A percentile compares a stretch with the other conserved stretches of the same genome.
These are phyloP conservation scores for Tetraselmis striata DNA, from an alignment of 139 green algal species.

Conservation along the genomic window DNA sequence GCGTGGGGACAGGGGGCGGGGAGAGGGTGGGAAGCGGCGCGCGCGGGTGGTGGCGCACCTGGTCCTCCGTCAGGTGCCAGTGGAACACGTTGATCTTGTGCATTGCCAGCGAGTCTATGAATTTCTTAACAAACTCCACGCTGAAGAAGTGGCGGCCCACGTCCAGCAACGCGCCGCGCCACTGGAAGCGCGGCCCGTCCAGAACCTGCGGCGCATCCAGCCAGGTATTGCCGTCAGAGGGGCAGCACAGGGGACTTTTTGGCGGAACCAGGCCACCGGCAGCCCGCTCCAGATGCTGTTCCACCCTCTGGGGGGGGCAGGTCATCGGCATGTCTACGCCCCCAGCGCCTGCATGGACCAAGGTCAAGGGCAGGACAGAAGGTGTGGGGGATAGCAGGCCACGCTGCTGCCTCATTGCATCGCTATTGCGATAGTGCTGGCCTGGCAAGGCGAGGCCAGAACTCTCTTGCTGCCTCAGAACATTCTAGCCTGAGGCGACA, in stretches of 20 bases:
- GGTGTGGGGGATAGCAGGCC: no score
- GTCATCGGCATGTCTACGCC: slow-evolving; percentile 4
- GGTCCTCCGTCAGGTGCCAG: slow-evolving; percentile 63
- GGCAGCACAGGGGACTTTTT: no score
- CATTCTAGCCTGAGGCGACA: neutral
- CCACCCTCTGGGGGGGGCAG: neutral
- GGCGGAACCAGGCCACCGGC: neutral
- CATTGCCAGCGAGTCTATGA: slow-evolving; percentile 47
- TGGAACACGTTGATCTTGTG: slow-evolving; percentile 61
- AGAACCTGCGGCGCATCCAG: slow-evolving; percentile 39
- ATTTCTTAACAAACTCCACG: slow-evolving; percentile 37
- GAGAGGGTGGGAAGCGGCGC: no score
- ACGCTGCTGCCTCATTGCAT: neutral
- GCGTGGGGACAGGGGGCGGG: no score
- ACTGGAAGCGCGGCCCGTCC: slow-evolving; percentile 43
- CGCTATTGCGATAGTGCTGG: slow-evolving; percentile 2
- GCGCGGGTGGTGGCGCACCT: slow-evolving; percentile 17
- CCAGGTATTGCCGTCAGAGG: no score
- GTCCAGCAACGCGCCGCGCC: slow-evolving; percentile 56
- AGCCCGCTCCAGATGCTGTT: neutral
- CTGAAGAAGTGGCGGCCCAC: slow-evolving; percentile 50
- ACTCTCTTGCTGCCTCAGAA: neutral
- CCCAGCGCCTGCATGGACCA: neutral
- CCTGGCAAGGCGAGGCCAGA: neutral
- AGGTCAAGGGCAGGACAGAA: neutral